Base-by-base conservation (phyloP, 1,284 basidiomycete species). In the Hypsizygus ulmarius region DNA sequence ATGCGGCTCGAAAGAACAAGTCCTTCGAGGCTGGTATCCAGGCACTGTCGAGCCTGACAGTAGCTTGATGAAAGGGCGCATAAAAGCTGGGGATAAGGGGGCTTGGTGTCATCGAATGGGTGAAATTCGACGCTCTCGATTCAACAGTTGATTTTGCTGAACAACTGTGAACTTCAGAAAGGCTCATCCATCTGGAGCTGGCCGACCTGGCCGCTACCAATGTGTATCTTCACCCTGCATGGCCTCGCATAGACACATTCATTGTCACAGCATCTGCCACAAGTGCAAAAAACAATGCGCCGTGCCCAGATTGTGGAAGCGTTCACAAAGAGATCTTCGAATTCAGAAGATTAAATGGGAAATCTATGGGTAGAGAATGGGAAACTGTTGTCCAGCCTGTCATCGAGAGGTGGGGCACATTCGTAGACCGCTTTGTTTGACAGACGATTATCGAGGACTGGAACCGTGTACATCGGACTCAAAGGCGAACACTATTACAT, bases 291-390 rank as follows among this genome's bases (percentile, higher is more conserved):
- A 51, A 45, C 54, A 45, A 9, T 16, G 44, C 40, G 28, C 58
- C 60, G 10, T 73, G 71, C 55, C 28, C 51, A 16, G 72, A 73
- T 77, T 88, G 87, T 55, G 78, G 79, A 8, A 66, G 57, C 7
- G 57, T 75, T 15, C 88, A 91, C 63, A 80, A 78, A 60, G 88
- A 91, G 60, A 88, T 91, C 14, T 91, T 91, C 59, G 67, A 82
- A 21, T 87, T 90, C 56, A 65, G 66, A 29, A 75, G 80, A 29
- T 72, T 78, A 37, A 63, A 60, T 34, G 84, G 84, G 0, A 61
- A 49, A 27, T 75, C 79, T 55, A 72, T 77, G 52, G 80, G 78
- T 3, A 78, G 71, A 54, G 88, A 90, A 66, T 90, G 84, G 82
- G 84, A 90, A 44, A 51, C 65, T 12, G 71, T 91, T 27, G 84